Evolutionary conservation across 2,329 filamentous ascomycete genomes (phyloP).

Genomic region (Fusarium proliferatum): DNA sequence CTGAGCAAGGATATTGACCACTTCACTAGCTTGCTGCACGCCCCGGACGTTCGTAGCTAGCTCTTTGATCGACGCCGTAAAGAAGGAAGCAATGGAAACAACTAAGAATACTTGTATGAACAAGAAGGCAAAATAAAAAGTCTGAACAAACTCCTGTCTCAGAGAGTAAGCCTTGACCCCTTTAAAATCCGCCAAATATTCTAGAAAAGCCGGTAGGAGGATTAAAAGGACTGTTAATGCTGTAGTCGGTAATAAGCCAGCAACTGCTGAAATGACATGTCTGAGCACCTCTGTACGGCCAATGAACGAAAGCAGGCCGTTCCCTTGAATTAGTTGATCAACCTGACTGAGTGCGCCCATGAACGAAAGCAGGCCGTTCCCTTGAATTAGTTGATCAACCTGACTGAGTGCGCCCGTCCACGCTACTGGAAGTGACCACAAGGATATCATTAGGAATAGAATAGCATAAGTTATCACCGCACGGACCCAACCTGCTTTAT

Average conservation of each 20-base stretch:
- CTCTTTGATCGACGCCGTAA: conserved; percentile 70
- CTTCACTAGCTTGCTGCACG: conserved; percentile 66
- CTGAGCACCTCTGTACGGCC: conserved; percentile 67
- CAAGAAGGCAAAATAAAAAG: conserved; percentile 92
- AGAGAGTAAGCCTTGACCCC: conserved; percentile 85
- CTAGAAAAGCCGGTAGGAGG: conserved; percentile 82
- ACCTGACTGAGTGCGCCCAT: conserved; percentile 83
- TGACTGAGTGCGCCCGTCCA: conserved; percentile 87
- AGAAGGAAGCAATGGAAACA: conserved; percentile 84
- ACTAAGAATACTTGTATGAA: conserved; percentile 96
- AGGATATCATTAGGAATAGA: conserved; percentile 80
- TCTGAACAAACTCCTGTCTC: conserved; percentile 83
- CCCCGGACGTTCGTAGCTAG: conserved; percentile 65
- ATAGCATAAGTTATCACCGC: conserved; percentile 73
- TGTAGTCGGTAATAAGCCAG: conserved; percentile 86
- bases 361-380: conserved; percentile 74
- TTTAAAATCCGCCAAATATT: conserved; percentile 77
- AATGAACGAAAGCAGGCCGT: conserved; percentile 78
- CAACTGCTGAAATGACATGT: conserved; percentile 72
- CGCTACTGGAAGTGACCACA: conserved; percentile 91
- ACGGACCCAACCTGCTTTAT: conserved; percentile 89
- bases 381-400: no score
- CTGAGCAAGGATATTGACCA: conserved; percentile 77
- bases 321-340: no score
- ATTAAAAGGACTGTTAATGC: conserved; percentile 83